Conservation (phyloP, 1,284 basidiomycete species). For the Apiotrichum gamsii region DNA sequence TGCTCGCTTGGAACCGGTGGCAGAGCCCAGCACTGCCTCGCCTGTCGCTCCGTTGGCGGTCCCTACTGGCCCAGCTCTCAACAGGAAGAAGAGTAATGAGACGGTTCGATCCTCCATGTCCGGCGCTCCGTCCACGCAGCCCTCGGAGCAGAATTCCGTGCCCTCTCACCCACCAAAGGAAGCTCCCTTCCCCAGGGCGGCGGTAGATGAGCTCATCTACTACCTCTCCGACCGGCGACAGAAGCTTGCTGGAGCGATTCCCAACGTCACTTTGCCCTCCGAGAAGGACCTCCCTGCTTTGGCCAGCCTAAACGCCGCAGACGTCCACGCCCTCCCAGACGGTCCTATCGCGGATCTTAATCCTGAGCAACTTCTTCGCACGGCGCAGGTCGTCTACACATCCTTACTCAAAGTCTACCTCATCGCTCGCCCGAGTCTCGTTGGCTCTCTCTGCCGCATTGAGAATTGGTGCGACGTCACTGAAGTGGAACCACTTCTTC, state of each 20-base stretch:
- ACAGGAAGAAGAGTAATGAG: slow-evolving; percentile 36
- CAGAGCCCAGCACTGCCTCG: too few species aligned
- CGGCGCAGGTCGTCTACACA: slow-evolving; percentile 91
- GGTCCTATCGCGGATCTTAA: slow-evolving; percentile 62
- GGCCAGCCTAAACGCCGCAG: slow-evolving; percentile 54
- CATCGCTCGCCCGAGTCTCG: slow-evolving; percentile 69
- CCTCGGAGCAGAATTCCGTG: too few species aligned
- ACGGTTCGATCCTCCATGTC: slow-evolving; percentile 16
- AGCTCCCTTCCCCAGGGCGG: slow-evolving; percentile 28
- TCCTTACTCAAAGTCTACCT: slow-evolving; percentile 92
- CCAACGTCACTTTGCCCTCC: slow-evolving; percentile 57
- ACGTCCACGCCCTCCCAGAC: slow-evolving; percentile 63
- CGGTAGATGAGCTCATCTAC: slow-evolving; percentile 50
- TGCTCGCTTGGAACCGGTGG: slow-evolving; percentile 32
- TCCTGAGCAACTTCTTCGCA: slow-evolving; percentile 71
- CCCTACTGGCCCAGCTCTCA: too few species aligned
- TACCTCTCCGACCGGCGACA: slow-evolving; percentile 75
- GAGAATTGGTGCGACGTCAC: slow-evolving; percentile 96
- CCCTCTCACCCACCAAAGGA: background rate
- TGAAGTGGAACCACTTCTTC: slow-evolving; percentile 84
- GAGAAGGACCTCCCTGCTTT: slow-evolving; percentile 39
- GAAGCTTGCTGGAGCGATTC: slow-evolving; percentile 69
- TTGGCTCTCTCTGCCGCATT: slow-evolving; percentile 82
- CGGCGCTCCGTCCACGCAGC: too few species aligned
- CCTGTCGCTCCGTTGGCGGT: too few species aligned